Evolutionary conservation across 1,139 yeast genomes (phyloP).

Genomic region (Zygosaccharomyces pseudobailii): DNA sequence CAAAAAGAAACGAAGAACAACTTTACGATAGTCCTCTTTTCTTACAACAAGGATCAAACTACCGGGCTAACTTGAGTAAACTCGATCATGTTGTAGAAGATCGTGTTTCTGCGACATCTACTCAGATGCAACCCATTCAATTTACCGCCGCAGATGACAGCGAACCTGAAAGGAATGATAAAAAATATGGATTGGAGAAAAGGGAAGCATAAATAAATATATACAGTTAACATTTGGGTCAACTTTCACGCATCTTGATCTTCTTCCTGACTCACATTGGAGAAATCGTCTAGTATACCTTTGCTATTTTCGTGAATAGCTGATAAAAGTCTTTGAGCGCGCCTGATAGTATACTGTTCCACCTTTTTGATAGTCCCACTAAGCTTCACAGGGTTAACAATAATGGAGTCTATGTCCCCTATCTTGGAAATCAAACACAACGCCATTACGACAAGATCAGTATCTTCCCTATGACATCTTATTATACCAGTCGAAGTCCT

Average conservation of each 20-base stretch:
- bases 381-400: conserved; percentile 61
- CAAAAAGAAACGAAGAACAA: conserved; percentile 43
- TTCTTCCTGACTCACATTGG: conserved; percentile 15
- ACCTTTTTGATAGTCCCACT: conserved; percentile 89
- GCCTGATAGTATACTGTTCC: conserved; percentile 57
- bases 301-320: conserved; percentile 18
- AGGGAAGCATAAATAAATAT: neutral
- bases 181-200: conserved; percentile 26
- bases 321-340: conserved; percentile 40
- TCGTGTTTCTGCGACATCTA: conserved; percentile 33
- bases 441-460: conserved; percentile 62
- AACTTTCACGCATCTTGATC: conserved; percentile 4
- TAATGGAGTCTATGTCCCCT: conserved; percentile 45
- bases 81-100: conserved; percentile 32
- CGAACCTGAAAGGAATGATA: conserved; percentile 18
- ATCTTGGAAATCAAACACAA: conserved; percentile 56
- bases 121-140: conserved; percentile 52
- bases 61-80: conserved; percentile 37
- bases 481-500: conserved; percentile 82
- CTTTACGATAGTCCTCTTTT: conserved; percentile 56
- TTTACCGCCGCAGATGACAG: conserved; percentile 43
- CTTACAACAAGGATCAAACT: conserved; percentile 48
- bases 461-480: conserved; percentile 66
- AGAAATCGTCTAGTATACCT: conserved; percentile 12
- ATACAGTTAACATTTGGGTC: too few relatives aligned